Evolutionary conservation across 768 basidiomycete species (phyloP).

Genomic region (Asterophora lycoperdoides): DNA sequence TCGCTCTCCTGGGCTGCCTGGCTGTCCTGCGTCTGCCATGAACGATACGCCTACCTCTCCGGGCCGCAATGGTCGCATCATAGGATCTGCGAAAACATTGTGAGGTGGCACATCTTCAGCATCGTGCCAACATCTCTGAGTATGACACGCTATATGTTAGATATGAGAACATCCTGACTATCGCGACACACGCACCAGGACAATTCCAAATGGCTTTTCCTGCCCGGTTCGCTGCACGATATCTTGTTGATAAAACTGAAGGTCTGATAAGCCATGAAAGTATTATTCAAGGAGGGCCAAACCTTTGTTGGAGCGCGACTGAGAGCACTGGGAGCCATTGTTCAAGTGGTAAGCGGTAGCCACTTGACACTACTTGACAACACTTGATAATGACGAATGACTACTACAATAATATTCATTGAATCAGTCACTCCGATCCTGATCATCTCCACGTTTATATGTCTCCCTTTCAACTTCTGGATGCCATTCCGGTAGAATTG

Average conservation of each 20-base stretch:
- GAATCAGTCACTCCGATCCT: not conserved
- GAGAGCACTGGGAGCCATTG: slow-evolving; percentile 12
- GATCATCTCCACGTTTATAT: not conserved
- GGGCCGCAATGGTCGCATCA: slow-evolving; percentile 67
- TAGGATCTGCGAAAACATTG: slow-evolving; percentile 51
- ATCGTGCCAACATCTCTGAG: slow-evolving; percentile 86
- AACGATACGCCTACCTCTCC: slow-evolving; percentile 86
- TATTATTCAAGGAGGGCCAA: not conserved
- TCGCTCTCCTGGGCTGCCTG: slow-evolving; percentile 35
- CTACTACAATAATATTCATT: no score
- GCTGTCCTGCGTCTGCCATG: slow-evolving; percentile 29
- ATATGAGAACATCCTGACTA: not conserved
- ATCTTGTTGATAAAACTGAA: slow-evolving; percentile 65
- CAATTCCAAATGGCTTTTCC: slow-evolving; percentile 49
- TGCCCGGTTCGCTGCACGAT: slow-evolving; percentile 47
- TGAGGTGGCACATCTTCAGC: slow-evolving; percentile 61
- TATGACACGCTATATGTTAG: not conserved
- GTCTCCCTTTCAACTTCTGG: slow-evolving; percentile 2
- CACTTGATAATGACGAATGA: no score
- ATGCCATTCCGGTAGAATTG: slow-evolving; percentile 16
- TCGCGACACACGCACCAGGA: slow-evolving; percentile 47
- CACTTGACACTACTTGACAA: no score
- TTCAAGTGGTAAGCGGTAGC: no score
- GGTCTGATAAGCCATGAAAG: not conserved
- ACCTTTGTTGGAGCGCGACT: slow-evolving; percentile 19